Evolutionary conservation across 805 yeast species (phyloP).

Genomic region (Metschnikowia lochheadii): DNA sequence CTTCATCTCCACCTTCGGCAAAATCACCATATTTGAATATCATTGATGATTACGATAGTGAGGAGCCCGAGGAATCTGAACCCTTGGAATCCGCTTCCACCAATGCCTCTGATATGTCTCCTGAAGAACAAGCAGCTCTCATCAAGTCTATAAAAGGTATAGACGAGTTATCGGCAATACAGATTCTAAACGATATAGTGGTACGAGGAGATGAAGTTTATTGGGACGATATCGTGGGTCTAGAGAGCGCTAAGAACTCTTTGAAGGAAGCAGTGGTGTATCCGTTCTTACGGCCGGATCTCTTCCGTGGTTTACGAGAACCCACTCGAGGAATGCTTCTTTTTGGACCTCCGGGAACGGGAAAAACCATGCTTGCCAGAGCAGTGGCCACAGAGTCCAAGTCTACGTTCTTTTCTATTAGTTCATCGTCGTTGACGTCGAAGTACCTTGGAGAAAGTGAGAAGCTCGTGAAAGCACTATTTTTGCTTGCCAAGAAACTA

Average conservation of each 20-base stretch:
- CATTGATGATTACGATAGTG: constrained; percentile 21
- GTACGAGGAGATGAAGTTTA: constrained; percentile 85
- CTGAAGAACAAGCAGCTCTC: constrained; percentile 32
- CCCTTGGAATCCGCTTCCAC: not conserved
- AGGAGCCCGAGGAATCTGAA: constrained; percentile 5
- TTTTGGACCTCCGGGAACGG: constrained; percentile 99
- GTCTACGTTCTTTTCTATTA: constrained; percentile 86
- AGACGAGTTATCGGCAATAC: constrained; percentile 74
- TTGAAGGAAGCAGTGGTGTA: constrained; percentile 93
- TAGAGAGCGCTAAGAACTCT: constrained; percentile 82
- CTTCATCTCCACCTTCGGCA: constrained; percentile 1
- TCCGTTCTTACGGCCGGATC: constrained; percentile 90
- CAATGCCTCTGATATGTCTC: constrained; percentile 10
- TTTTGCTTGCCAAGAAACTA: constrained; percentile 74
- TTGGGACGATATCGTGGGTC: constrained; percentile 95
- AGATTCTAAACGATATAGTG: constrained; percentile 82
- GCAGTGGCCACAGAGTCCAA: constrained; percentile 95
- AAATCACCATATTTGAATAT: constrained; percentile 26
- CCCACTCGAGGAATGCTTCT: constrained; percentile 95
- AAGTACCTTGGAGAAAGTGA: constrained; percentile 90
- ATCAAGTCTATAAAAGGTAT: constrained; percentile 60
- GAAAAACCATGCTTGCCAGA: constrained; percentile 94
- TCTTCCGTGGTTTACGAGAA: constrained; percentile 85
- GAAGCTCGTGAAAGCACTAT: constrained; percentile 84
- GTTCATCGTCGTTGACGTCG: constrained; percentile 86